These are phyloP conservation scores for Gyromitra esculenta DNA, from an alignment of 2,329 filamentous ascomycete species.

Conservation along the genomic window DNA sequence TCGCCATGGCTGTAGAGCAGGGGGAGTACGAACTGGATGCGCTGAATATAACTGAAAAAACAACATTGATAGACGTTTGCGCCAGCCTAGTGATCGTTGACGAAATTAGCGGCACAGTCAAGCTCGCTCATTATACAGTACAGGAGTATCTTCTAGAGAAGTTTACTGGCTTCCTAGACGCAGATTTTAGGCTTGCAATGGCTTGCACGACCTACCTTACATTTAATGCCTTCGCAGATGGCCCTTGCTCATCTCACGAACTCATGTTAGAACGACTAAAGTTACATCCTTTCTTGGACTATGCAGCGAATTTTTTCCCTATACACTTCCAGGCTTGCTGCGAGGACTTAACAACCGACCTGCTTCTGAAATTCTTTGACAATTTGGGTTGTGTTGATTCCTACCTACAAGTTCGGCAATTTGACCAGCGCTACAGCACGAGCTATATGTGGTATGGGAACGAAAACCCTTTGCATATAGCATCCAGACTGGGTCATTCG, in stretches of 20 bases:
- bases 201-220: slow-evolving; percentile 24
- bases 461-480: background rate
- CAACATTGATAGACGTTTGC: slow-evolving; percentile 19
- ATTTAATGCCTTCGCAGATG: slow-evolving; percentile 6
- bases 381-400: background rate
- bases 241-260: background rate
- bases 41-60: background rate
- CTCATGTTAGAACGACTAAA: background rate
- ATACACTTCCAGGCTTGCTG: background rate
- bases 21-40: slow-evolving; percentile 4
- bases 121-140: slow-evolving; percentile 23
- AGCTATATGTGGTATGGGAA: background rate
- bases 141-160: slow-evolving; percentile 18
- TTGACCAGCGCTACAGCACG: fast-evolving
- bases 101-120: background rate
- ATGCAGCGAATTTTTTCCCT: background rate
- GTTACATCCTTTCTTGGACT: slow-evolving; percentile 9
- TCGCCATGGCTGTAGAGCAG: background rate
- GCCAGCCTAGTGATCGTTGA: slow-evolving; percentile 8
- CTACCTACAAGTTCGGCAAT: background rate
- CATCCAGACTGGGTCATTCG: background rate
- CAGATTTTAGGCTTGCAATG: slow-evolving; percentile 3
- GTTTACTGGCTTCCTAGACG: background rate
- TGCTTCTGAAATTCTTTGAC: background rate
- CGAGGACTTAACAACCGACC: background rate